Conservation (phyloP, 306 rosid species). For the Ceratonia siliqua region DNA sequence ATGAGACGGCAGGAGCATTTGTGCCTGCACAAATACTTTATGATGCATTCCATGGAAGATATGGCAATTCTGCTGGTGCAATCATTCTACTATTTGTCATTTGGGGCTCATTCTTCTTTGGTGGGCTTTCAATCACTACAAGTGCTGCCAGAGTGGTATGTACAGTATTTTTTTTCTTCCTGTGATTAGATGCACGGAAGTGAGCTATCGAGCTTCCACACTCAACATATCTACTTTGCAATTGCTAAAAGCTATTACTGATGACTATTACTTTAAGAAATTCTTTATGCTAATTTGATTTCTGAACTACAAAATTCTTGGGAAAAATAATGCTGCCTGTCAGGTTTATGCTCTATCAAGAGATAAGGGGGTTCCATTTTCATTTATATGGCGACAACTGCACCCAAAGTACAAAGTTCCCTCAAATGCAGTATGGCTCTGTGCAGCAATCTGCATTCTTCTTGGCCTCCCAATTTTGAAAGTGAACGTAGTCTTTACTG, state of each 20-base stretch:
- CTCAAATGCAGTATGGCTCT: slow-evolving; percentile 86
- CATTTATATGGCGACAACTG: slow-evolving; percentile 62
- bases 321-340: slow-evolving; percentile 18
- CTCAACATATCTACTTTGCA: not conserved
- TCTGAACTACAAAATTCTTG: not conserved
- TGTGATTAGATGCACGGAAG: not conserved
- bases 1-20: slow-evolving; percentile 79
- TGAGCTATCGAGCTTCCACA: not conserved
- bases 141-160: slow-evolving; percentile 91
- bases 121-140: slow-evolving; percentile 84
- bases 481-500: slow-evolving; percentile 72
- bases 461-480: slow-evolving; percentile 80
- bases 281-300: not conserved
- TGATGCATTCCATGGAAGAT: slow-evolving; percentile 88
- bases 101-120: slow-evolving; percentile 91
- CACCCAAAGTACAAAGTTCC: slow-evolving; percentile 83
- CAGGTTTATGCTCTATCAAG: slow-evolving; percentile 89
- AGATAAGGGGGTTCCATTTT: slow-evolving; percentile 78
- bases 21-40: slow-evolving; percentile 89
- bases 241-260: slow-evolving; percentile 6
- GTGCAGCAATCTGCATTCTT: slow-evolving; percentile 77
- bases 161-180: not conserved
- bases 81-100: slow-evolving; percentile 63
- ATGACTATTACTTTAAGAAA: not conserved
- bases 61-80: slow-evolving; percentile 67